Base-by-base conservation (phyloP, 1,284 basidiomycete species). In the Neonothopanus nambi region DNA sequence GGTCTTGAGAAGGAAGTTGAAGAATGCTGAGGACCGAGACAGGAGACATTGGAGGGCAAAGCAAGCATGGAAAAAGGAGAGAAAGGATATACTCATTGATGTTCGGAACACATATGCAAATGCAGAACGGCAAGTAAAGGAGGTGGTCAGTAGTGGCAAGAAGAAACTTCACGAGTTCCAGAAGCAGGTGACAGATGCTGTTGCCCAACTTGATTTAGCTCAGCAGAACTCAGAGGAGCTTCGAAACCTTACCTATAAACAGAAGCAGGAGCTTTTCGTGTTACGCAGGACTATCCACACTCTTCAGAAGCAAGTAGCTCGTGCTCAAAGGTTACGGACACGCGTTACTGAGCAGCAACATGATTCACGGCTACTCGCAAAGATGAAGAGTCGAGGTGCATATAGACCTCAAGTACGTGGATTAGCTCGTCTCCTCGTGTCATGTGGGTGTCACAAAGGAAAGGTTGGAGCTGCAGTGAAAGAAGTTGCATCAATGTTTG, bases 321-420 rank as follows among this genome's bases (percentile, higher is more conserved):
- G 37, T 17, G 37, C 37, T 20, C 20, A 13, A 5, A n/a, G 5
- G 7, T 20, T 6, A 5, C 37, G 20, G 5, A n/a, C 15, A 39
- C 37, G 15, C 5, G 13, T 39, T 13, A 39, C 5, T 5, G 20
- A 39, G 13, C 5, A 39, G n/a, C 5, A 5, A 5, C 18, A 42
- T 21, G 20, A 42, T 5, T 3, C 18, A 21, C 20, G 40, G 18
- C 20, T 42, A 18, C 40, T 42, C 6, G 38, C 48, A 5, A 51
- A 51, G 26, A 42, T 51, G 39, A 51, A 51, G 48, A 11, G 2
- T 7, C 26, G 30, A 28, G 15, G 24, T 26, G 37, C 48, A 11
- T 51, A 51, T 24, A 41, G 24, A 40, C 48, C 37, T 1, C 17
- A 51, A 18, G n/a, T 51, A 21, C 39, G 39, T 17, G 2, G 38